Conservation (phyloP, 768 basidiomycete species). For the Dacryopinax primogenitus region DNA sequence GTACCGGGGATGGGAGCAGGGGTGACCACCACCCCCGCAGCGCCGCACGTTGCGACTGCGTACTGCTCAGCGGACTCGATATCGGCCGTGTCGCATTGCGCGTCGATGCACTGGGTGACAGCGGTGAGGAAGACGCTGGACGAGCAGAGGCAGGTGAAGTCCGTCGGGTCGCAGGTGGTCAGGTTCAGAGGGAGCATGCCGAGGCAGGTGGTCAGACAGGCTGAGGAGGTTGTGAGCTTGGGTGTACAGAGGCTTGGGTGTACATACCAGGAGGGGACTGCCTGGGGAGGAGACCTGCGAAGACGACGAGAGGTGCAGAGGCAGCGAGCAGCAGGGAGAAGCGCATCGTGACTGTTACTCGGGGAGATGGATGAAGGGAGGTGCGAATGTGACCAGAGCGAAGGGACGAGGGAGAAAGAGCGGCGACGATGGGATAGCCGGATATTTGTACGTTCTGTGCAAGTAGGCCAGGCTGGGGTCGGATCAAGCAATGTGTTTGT, state of each 20-base stretch:
- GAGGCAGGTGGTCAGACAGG: neutral
- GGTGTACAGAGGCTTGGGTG: neutral
- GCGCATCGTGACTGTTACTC: neutral
- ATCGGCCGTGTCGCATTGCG: neutral
- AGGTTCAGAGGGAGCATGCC: neutral
- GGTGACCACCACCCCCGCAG: neutral
- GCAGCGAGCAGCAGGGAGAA: neutral
- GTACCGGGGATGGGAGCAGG: constrained; percentile 3
- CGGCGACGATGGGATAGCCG: neutral
- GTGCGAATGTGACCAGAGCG: neutral
- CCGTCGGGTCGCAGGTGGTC: constrained; percentile 2
- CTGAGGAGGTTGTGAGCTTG: neutral
- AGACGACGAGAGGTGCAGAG: neutral
- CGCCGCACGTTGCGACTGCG: neutral
- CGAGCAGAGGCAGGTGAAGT: constrained; percentile 5
- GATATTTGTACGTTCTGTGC: neutral
- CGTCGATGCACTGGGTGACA: neutral
- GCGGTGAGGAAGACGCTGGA: neutral
- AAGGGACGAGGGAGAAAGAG: neutral
- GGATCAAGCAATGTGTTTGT: neutral
- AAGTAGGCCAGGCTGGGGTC: too few species aligned
- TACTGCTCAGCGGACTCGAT: neutral
- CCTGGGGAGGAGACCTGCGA: neutral
- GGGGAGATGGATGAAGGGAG: neutral
- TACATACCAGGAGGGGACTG: neutral